These are phyloP conservation scores for Alternaria incomplexa DNA, from an alignment of 2,329 filamentous ascomycete species.

Conservation along the genomic window DNA sequence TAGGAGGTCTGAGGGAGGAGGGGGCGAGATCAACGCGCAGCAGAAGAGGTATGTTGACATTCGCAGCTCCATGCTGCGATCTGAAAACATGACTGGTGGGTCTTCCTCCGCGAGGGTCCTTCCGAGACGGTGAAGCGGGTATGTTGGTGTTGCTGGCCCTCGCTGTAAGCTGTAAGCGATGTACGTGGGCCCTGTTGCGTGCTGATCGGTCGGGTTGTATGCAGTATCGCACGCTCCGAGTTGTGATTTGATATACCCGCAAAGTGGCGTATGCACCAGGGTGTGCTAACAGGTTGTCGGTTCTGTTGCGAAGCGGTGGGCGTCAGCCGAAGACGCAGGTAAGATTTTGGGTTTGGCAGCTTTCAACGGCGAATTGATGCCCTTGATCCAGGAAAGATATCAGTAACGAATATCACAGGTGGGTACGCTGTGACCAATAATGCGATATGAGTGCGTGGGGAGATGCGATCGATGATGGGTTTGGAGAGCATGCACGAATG, in stretches of 20 bases:
- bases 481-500: not conserved
- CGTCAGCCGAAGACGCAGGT: constrained; percentile 14
- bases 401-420: not conserved
- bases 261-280: constrained; percentile 3
- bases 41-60: constrained; percentile 37
- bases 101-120: not conserved
- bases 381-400: not conserved
- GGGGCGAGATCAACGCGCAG: constrained; percentile 33
- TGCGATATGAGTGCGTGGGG: not conserved
- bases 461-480: not conserved
- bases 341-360: constrained; percentile 10
- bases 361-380: not conserved
- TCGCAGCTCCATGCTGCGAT: constrained; percentile 27
- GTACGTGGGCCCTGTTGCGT: not conserved
- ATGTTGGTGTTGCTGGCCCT: not conserved
- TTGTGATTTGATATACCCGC: constrained; percentile 1
- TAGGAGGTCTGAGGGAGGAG: constrained; percentile 33
- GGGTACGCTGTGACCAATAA: not conserved
- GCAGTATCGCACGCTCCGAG: not conserved
- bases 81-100: constrained; percentile 16
- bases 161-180: constrained; percentile 3
- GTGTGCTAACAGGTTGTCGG: constrained; percentile 14
- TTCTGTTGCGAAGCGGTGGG: constrained; percentile 11
- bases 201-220: not conserved
- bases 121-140: constrained; percentile 1